Conservation (phyloP, 345 rosid species). For the Aegle marmelos region DNA sequence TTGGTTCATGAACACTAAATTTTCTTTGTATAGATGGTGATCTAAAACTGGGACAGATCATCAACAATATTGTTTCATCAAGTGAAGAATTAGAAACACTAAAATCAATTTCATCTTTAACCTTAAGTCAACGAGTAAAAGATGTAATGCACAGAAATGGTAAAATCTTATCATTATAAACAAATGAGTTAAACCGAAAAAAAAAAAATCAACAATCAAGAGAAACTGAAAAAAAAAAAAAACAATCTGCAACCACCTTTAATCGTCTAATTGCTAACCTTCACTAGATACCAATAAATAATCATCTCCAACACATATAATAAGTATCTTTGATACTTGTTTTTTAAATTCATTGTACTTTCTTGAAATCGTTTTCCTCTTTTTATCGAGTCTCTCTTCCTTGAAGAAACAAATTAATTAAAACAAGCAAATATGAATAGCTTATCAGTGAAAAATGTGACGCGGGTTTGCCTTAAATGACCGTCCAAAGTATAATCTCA, state of each 20-base stretch:
- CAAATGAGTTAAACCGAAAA: neutral
- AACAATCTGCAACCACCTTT: neutral
- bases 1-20: too few species aligned
- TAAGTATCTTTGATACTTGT: neutral
- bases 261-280: neutral
- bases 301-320: neutral
- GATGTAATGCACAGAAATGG: neutral
- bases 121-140: neutral
- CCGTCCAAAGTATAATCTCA: conserved; percentile 7
- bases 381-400: too few species aligned
- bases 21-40: too few species aligned
- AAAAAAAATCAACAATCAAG: neutral
- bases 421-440: neutral
- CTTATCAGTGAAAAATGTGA: neutral
- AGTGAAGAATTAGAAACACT: too few species aligned
- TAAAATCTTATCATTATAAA: neutral
- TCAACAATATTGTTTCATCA: too few species aligned
- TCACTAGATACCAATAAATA: neutral
- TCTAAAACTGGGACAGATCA: too few species aligned
- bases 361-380: too few species aligned
- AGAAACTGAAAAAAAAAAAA: neutral
- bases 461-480: neutral
- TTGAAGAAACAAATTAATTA: too few species aligned
- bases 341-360: neutral
- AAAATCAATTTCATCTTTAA: too few species aligned